Base-by-base conservation (phyloP, 139 green algal genomes). In the Tetratostichococcus sp. region DNA sequence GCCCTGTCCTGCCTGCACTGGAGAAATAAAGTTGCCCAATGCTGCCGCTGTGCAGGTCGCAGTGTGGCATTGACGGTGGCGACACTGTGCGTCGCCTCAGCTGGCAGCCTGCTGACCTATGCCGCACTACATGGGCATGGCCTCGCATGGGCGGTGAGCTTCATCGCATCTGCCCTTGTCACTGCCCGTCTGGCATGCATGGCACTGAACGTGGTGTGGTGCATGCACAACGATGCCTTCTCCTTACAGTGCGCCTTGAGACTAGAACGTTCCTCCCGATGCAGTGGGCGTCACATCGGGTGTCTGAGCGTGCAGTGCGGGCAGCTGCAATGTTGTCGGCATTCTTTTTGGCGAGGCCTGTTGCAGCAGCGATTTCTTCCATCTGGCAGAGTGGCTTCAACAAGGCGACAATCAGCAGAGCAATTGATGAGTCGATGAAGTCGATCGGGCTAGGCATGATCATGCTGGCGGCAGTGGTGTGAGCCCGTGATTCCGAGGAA, bases 381-480 rank as follows among this genome's bases (percentile, higher is more conserved):
- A 77, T 82, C 8, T 73, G 39, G 75, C 19, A 65, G 4, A 77
- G 43, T 6, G n/a, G 31, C 0, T 85, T 82, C 67, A 69, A 80
- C 26, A 23, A 28, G 31, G 28, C 23, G 1, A 71, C 65, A 17
- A 68, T 88, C 1, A 39, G 31, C 1, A 26, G 1, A 1, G 83
- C 83, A 0, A 77, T 88, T 1, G 75, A 67, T 16, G 69, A 70
- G 4, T 83, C 75, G 58, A 59, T 85, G 30, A 80, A 78, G 77
- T 70, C 72, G 4, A 81, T 88, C 3, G 83, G 77, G 17, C 58
- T 81, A 31, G 75, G 80, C 4, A 77, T 85, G 25, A 62, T 88
- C 26, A 16, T 85, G 65, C 69, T 85, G 25, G 77, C 83, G 23
- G 73, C 75, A 5, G 39, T 77, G 62, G 75, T 33, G 0, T 84